phyloP scores from a whole-genome alignment of 1,139 yeast species.

The Yamadazyma oceani region DNA sequence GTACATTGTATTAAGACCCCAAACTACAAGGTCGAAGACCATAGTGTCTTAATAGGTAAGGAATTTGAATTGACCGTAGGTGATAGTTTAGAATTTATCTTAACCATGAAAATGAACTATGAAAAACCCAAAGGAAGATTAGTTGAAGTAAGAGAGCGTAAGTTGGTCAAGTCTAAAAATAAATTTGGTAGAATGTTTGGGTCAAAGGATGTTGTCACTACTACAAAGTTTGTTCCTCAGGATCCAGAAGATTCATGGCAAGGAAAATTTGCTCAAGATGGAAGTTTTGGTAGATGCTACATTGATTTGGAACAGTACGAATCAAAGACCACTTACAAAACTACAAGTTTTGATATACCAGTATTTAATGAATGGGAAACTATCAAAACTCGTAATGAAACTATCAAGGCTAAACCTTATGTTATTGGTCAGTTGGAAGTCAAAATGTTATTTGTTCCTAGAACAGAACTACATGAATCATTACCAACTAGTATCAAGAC shows the following conservation, averaged over 20 bases:
- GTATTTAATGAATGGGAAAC: slow-evolving; percentile 85
- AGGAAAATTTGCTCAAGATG: slow-evolving; percentile 70
- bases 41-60: slow-evolving; percentile 55
- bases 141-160: slow-evolving; percentile 58
- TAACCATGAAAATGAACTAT: slow-evolving; percentile 72
- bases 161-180: slow-evolving; percentile 47
- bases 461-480: slow-evolving; percentile 53
- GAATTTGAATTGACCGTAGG: slow-evolving; percentile 84
- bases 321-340: slow-evolving; percentile 52
- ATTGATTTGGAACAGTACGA: slow-evolving; percentile 64
- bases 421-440: slow-evolving; percentile 67
- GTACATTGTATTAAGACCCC: slow-evolving; percentile 82
- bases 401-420: slow-evolving; percentile 50
- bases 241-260: slow-evolving; percentile 57
- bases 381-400: slow-evolving; percentile 28
- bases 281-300: slow-evolving; percentile 81
- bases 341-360: slow-evolving; percentile 53
- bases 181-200: slow-evolving; percentile 50
- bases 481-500: slow-evolving; percentile 65
- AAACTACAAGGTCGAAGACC: slow-evolving; percentile 45
- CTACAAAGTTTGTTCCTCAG: slow-evolving; percentile 56
- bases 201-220: slow-evolving; percentile 46
- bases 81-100: slow-evolving; percentile 61
- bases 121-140: slow-evolving; percentile 53
- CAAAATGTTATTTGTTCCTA: slow-evolving; percentile 70